phyloP scores from a whole-genome alignment of 768 basidiomycete genomes.

The Fibroporia radiculosa region DNA sequence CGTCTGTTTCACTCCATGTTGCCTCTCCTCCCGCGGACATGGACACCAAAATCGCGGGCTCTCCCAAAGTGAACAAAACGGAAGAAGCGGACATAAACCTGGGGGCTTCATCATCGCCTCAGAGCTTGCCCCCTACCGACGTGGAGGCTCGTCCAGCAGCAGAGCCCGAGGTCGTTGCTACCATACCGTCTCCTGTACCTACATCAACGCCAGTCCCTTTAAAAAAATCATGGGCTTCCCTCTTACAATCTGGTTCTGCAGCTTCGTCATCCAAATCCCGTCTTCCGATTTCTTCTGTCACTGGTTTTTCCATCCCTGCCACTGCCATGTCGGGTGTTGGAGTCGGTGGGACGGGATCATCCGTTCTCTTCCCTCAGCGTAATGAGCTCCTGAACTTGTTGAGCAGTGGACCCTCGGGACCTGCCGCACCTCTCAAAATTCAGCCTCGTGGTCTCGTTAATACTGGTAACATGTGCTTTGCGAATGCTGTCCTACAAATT shows the following conservation, averaged over 20 bases:
- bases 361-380: slow-evolving; percentile 27
- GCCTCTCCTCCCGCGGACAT: slow-evolving; percentile 8
- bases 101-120: not conserved
- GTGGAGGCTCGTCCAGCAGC: slow-evolving; percentile 7
- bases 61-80: not conserved
- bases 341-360: slow-evolving; percentile 14
- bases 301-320: slow-evolving; percentile 69
- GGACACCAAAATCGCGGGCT: slow-evolving; percentile 3
- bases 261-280: slow-evolving; percentile 32
- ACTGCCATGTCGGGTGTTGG: slow-evolving; percentile 19
- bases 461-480: slow-evolving; percentile 96
- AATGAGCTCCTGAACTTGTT: slow-evolving; percentile 50
- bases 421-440: slow-evolving; percentile 25
- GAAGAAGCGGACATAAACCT: not conserved
- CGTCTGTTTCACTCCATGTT: slow-evolving; percentile 40
- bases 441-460: slow-evolving; percentile 83
- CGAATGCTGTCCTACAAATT: slow-evolving; percentile 88
- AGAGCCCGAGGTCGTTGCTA: slow-evolving; percentile 7
- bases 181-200: slow-evolving; percentile 10
- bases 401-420: slow-evolving; percentile 27
- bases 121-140: not conserved
- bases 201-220: slow-evolving; percentile 20
- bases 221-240: slow-evolving; percentile 74
- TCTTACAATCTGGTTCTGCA: slow-evolving; percentile 42
- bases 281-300: slow-evolving; percentile 63